A percentile compares a stretch with the other conserved stretches of the same genome.
These are phyloP conservation scores for Alternaria ventricosa DNA, from an alignment of 2,329 filamentous ascomycete genomes.

Conservation along the genomic window DNA sequence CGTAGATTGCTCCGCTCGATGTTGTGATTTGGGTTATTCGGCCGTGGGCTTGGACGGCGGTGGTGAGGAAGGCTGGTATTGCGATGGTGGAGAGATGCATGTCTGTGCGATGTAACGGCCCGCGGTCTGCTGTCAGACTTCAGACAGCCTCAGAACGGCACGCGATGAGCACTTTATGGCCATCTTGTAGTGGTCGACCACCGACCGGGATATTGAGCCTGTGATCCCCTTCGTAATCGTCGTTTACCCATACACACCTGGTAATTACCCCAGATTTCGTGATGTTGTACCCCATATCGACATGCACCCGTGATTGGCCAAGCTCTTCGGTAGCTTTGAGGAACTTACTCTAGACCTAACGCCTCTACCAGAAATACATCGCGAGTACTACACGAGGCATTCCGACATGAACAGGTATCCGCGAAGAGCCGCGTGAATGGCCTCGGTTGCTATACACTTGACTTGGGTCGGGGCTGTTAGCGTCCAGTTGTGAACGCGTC, in stretches of 20 bases:
- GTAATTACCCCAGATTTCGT: slow-evolving; percentile 20
- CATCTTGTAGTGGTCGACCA: no score
- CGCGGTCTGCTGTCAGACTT: no score
- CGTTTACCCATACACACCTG: not conserved
- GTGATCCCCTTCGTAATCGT: no score
- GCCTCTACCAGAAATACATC: not conserved
- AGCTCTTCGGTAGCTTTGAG: not conserved
- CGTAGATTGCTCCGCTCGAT: slow-evolving; percentile 22
- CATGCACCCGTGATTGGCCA: slow-evolving; percentile 14
- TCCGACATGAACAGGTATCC: no score
- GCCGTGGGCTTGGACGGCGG: slow-evolving; percentile 17
- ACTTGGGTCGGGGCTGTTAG: not conserved
- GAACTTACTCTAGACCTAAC: not conserved
- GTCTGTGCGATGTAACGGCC: no score
- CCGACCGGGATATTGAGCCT: not conserved
- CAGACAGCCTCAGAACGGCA: no score
- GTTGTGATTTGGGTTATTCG: slow-evolving; percentile 33
- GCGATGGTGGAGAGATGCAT: no score
- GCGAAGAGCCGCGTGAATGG: not conserved
- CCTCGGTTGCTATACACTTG: not conserved
- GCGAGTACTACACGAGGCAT: no score
- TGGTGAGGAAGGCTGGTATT: not conserved
- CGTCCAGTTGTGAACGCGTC: not conserved
- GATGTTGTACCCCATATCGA: slow-evolving; percentile 16
- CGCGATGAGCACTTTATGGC: not conserved